Evolutionary conservation across 306 rosid genomes (phyloP), one percentile per base, ranked within the genome.

Genomic region (Fragaria ananassa): DNA sequence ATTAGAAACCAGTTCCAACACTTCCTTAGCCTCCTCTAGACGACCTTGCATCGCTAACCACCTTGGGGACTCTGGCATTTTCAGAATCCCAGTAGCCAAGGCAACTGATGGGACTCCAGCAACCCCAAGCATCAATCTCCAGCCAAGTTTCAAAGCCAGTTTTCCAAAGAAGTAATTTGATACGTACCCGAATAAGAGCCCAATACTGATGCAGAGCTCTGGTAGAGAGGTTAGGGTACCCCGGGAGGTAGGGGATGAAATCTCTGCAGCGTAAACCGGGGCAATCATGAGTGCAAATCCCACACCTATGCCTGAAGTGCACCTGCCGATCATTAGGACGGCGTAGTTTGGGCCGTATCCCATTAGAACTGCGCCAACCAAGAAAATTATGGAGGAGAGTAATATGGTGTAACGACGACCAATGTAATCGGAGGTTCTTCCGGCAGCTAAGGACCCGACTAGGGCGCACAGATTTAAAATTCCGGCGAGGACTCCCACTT

Each of bases 31-130:
- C 0, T 81, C 84, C 2, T 60, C 89, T 17, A 95, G 11, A 5
- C 82, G 85, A 12, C 99, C 97, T 29, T 83, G 93, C 86, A 92
- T 70, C 9, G 86, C 86, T 3, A 95, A 61, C 99, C 99, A 95
- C 44, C 99, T 86, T 8, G 99, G 99, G 2, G 99, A 95, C 45
- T 95, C 98, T 5, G 97, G 96, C 97, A 95, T 83, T 65, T 47
- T 60, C 10, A 90, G 74, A 64, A 92, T 79, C 1, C 84, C 89
- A 0, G 90, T 42, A 23, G 84, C 80, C 47, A 95, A 74, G 3
- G 27, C 77, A 37, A 90, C 50, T 3, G 97, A 89, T 65, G 99
- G 99, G 58, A 88, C 17, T 1, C 89, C 93, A 8, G 95, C 96
- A 12, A 88, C 6, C 6, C 97, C 97, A 10, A 95, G 87, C 98